Percentiles rank a stretch among this genome's conserved stretches.
phyloP scores from a whole-genome alignment of 352 stramenopile species.

The Phytophthora idaei region DNA sequence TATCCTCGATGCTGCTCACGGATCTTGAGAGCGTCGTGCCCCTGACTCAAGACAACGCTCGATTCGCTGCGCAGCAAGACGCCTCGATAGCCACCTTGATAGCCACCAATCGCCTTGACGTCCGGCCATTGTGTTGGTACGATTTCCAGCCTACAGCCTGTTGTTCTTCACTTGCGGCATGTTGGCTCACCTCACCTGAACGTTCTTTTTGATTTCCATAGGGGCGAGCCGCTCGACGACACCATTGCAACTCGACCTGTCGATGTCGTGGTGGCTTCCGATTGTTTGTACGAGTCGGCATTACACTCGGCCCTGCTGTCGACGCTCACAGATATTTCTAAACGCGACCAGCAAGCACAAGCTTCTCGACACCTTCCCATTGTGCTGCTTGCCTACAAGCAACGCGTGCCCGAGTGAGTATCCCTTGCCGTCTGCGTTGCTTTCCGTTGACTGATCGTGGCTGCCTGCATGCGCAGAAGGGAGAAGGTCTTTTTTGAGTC shows the following conservation, averaged over 20 bases:
- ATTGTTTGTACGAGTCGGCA: slow-evolving; percentile 71
- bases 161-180: not conserved
- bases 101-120: slow-evolving; percentile 26
- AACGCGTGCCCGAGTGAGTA: slow-evolving; percentile 54
- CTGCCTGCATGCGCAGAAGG: slow-evolving; percentile 20
- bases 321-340: slow-evolving; percentile 38
- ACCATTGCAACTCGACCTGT: slow-evolving; percentile 9
- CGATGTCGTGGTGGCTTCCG: slow-evolving; percentile 43
- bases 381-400: slow-evolving; percentile 77
- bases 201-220: slow-evolving; percentile 2
- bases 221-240: slow-evolving; percentile 21
- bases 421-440: not conserved
- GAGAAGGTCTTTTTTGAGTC: slow-evolving; percentile 55
- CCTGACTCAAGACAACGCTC: slow-evolving; percentile 46
- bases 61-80: slow-evolving; percentile 29
- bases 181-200: not conserved
- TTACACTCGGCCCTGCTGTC: slow-evolving; percentile 44
- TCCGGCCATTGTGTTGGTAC: slow-evolving; percentile 49
- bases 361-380: not conserved
- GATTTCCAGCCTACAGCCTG: not conserved
- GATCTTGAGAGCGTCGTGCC: slow-evolving; percentile 58
- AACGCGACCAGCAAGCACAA: not conserved
- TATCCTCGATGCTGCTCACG: slow-evolving; percentile 54
- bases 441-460: not conserved
- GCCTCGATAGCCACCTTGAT: slow-evolving; percentile 29